Percentiles rank a stretch among this genome's conserved stretches.
Conservation (phyloP, 768 basidiomycete species). For the Filobasidium wieringae region DNA sequence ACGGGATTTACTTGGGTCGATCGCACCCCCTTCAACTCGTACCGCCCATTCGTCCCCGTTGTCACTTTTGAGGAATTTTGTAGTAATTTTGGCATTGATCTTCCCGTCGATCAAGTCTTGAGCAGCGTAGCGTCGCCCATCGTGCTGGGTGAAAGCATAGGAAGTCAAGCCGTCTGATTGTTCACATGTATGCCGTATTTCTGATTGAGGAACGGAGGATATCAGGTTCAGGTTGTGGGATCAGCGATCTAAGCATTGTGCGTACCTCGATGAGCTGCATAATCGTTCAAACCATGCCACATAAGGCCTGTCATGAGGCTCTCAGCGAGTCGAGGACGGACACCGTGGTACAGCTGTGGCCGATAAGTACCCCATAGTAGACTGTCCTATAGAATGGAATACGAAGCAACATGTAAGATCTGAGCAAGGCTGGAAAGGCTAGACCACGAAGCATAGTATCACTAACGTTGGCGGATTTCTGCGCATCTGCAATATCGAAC, state of each 20-base stretch:
- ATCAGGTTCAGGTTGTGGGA: not conserved
- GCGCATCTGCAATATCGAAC: no score
- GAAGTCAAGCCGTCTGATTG: slow-evolving; percentile 67
- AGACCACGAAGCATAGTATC: no score
- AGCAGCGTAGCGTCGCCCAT: slow-evolving; percentile 70
- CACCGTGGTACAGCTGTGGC: slow-evolving; percentile 89
- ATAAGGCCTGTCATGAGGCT: slow-evolving; percentile 86
- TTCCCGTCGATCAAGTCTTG: slow-evolving; percentile 67
- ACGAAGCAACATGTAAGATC: no score
- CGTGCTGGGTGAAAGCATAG: slow-evolving; percentile 82
- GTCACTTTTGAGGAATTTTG: slow-evolving; percentile 72
- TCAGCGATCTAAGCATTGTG: not conserved
- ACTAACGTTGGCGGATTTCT: no score
- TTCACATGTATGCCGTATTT: slow-evolving; percentile 73
- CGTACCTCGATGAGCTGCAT: slow-evolving; percentile 48
- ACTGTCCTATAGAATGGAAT: no score
- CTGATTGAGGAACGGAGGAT: slow-evolving; percentile 39
- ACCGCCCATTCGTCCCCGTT: slow-evolving; percentile 47
- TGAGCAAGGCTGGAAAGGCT: no score
- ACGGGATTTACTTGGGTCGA: slow-evolving; percentile 44
- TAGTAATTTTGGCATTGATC: slow-evolving; percentile 77
- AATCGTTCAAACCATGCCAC: slow-evolving; percentile 87
- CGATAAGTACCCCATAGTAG: slow-evolving; percentile 76
- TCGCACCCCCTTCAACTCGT: slow-evolving; percentile 19
- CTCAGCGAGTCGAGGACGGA: slow-evolving; percentile 69